Evolutionary conservation across 192 early-diverging fungal species (phyloP).

Genomic region (Piromyces finnis): DNA sequence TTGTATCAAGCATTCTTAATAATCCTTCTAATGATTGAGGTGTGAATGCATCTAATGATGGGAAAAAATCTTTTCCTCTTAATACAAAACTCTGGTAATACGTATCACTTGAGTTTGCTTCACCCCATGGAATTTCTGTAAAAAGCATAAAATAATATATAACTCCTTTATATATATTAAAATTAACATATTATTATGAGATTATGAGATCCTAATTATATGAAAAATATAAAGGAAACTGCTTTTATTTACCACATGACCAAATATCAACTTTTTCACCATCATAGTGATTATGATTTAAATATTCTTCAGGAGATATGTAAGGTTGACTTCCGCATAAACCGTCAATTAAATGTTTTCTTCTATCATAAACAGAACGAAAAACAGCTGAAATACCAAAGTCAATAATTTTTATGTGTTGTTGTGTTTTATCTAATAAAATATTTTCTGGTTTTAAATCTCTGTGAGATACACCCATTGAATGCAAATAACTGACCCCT

Average conservation of each 20-base stretch:
- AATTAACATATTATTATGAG: no score
- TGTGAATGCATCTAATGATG: not conserved
- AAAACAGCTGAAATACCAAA: not conserved
- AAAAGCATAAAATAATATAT: not conserved
- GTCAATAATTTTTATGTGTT: not conserved
- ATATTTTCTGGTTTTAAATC: not conserved
- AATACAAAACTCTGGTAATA: not conserved
- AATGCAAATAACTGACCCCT: not conserved
- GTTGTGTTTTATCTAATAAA: not conserved
- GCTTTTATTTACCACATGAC: not conserved
- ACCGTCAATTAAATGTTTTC: not conserved
- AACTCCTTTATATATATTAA: not conserved
- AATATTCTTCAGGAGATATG: not conserved
- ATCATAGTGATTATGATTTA: not conserved
- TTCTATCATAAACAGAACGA: not conserved
- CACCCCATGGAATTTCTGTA: not conserved
- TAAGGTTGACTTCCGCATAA: not conserved
- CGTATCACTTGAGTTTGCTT: not conserved
- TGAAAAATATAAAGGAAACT: no score
- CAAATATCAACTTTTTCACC: not conserved
- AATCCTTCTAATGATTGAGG: not conserved
- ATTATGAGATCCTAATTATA: no score
- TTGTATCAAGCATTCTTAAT: not conserved
- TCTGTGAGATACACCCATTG: not conserved
- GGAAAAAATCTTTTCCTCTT: not conserved